Evolutionary conservation across 306 rosid genomes (phyloP).

Genomic region (Acacia melanoxylon): DNA sequence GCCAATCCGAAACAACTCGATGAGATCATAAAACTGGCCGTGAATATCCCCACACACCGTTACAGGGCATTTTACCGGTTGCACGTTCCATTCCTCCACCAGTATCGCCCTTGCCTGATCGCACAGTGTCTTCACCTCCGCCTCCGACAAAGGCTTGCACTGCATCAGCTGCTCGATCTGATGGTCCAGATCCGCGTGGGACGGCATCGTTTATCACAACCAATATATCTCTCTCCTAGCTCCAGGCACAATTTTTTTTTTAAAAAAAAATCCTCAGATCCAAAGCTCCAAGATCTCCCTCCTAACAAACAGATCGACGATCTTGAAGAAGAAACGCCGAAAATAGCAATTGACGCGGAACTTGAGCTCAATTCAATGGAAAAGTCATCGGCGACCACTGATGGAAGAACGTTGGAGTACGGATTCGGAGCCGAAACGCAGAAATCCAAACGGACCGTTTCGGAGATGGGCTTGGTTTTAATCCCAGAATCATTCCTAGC

Average conservation of each 20-base stretch:
- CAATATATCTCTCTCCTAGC: not conserved
- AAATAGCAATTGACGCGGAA: not conserved
- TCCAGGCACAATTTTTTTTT: too few relatives aligned
- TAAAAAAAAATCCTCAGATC: constrained; percentile 15
- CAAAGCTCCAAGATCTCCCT: constrained; percentile 25
- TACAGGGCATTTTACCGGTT: constrained; percentile 96
- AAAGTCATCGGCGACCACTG: constrained; percentile 15
- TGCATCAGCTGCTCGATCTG: constrained; percentile 69
- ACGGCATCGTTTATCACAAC: constrained; percentile 43
- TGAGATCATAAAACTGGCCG: constrained; percentile 96
- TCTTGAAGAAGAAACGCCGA: not conserved
- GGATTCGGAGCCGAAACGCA: constrained; percentile 21
- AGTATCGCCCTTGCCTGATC: constrained; percentile 79
- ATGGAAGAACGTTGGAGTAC: not conserved
- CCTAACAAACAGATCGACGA: constrained; percentile 24
- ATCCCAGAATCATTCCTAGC: constrained; percentile 28
- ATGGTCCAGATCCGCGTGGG: constrained; percentile 68
- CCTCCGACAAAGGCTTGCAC: constrained; percentile 56
- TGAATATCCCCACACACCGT: constrained; percentile 97
- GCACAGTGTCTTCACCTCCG: constrained; percentile 61
- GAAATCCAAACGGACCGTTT: constrained; percentile 37
- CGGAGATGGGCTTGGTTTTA: constrained; percentile 25
- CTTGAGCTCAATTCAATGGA: not conserved
- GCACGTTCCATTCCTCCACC: constrained; percentile 98
- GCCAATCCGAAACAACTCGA: constrained; percentile 92